phyloP scores from a whole-genome alignment of 768 basidiomycete species.

The Mycena filopes region DNA sequence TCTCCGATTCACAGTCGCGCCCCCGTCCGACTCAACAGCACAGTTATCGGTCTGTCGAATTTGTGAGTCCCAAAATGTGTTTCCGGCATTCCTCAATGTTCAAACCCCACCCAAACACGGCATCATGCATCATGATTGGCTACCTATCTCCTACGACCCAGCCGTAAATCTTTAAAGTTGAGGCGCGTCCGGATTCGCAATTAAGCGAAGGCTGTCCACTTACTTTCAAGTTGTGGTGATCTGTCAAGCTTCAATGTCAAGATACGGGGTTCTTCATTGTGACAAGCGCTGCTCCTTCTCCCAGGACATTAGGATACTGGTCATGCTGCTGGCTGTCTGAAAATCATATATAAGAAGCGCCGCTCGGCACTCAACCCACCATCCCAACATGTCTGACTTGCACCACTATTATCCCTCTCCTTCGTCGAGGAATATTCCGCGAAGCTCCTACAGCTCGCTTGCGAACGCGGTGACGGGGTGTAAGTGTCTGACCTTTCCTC shows the following conservation, averaged over 20 bases:
- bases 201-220: conserved; percentile 3
- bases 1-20: background rate
- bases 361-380: too few relatives aligned
- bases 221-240: conserved; percentile 1
- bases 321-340: background rate
- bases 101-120: too few relatives aligned
- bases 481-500: background rate
- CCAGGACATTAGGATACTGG: background rate
- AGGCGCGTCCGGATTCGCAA: too few relatives aligned
- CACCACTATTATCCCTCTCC: background rate
- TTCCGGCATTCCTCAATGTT: too few relatives aligned
- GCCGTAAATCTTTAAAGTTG: too few relatives aligned
- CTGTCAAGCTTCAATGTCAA: conserved; percentile 22
- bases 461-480: conserved; percentile 16
- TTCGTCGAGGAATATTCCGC: conserved; percentile 3
- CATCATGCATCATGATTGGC: too few relatives aligned
- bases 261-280: background rate
- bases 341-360: conserved; percentile 7
- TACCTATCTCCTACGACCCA: too few relatives aligned
- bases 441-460: conserved; percentile 18
- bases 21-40: too few relatives aligned
- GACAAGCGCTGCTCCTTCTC: background rate
- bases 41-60: too few relatives aligned
- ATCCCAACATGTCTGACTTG: conserved; percentile 1
- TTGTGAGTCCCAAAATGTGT: too few relatives aligned